Percentiles rank a stretch among this genome's conserved stretches.
Conservation (phyloP, 2,329 filamentous ascomycete species). For the Annulohypoxylon truncatum region DNA sequence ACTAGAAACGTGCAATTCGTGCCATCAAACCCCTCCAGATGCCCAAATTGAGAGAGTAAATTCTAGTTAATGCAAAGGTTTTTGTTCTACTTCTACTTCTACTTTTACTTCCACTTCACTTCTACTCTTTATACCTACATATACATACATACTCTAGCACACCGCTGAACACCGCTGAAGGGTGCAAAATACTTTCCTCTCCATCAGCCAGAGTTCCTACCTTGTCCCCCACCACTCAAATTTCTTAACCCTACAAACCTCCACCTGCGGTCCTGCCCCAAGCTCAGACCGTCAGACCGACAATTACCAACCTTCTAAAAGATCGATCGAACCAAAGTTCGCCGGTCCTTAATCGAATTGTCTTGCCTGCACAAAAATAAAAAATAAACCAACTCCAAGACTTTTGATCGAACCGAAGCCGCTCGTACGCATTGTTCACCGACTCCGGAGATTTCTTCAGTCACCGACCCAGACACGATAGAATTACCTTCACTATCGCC, state of each 20-base stretch:
- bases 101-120: no score
- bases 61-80: slow-evolving; percentile 11
- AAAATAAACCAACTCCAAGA: slow-evolving; percentile 16
- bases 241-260: slow-evolving; percentile 1
- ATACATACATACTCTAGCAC: slow-evolving; percentile 11
- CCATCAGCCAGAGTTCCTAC: slow-evolving; percentile 12
- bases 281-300: slow-evolving; percentile 16
- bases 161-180: slow-evolving; percentile 18
- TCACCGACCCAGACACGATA: slow-evolving; percentile 3
- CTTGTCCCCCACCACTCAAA: background rate
- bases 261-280: background rate
- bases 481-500: slow-evolving; percentile 7
- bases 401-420: background rate
- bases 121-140: no score
- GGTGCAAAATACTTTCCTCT: slow-evolving; percentile 27
- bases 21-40: background rate
- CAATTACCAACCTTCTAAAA: slow-evolving; percentile 1
- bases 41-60: slow-evolving; percentile 7
- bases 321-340: slow-evolving; percentile 4
- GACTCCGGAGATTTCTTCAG: slow-evolving; percentile 1
- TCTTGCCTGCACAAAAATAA: slow-evolving; percentile 6
- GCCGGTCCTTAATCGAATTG: slow-evolving; percentile 12
- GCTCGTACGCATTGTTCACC: slow-evolving; percentile 3
- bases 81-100: background rate
- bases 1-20: background rate